phyloP scores from a whole-genome alignment of 1,284 basidiomycete species.

The Papiliotrema flavescens region DNA sequence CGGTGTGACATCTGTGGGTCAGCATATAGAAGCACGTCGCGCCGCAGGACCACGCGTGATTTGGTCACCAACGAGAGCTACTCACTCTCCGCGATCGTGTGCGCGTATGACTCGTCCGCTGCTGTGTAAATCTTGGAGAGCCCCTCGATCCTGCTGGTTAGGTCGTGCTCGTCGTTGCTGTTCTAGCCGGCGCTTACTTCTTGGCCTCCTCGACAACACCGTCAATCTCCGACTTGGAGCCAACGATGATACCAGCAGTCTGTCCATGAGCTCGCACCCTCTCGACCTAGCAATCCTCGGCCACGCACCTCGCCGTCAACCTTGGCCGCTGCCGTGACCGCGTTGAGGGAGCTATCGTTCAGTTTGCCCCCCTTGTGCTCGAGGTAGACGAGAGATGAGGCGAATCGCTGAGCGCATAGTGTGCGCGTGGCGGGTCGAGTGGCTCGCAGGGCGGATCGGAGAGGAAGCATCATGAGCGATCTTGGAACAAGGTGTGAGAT shows the following conservation, averaged over 20 bases:
- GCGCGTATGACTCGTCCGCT: conserved; percentile 46
- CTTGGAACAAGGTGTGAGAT: not conserved
- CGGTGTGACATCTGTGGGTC: conserved; percentile 53
- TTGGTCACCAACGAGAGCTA: conserved; percentile 3
- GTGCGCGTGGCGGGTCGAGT: not conserved
- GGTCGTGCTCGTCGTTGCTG: not conserved
- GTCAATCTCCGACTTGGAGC: conserved; percentile 67
- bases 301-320: conserved; percentile 59
- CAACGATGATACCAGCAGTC: conserved; percentile 83
- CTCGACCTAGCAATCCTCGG: not conserved
- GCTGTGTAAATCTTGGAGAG: conserved; percentile 51
- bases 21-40: too few species aligned
- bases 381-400: conserved; percentile 70
- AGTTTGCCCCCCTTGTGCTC: conserved; percentile 82
- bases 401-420: conserved; percentile 27
- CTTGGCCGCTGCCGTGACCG: conserved; percentile 80
- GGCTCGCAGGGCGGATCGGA: conserved; percentile 2
- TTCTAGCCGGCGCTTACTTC: conserved; percentile 55
- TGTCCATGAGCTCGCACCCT: conserved; percentile 32
- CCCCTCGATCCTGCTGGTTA: conserved; percentile 43
- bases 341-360: conserved; percentile 80
- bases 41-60: too few species aligned
- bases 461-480: conserved; percentile 14
- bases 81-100: conserved; percentile 51
- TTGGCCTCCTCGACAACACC: conserved; percentile 69